Base-by-base conservation (phyloP, 2,329 filamentous ascomycete species). In the Acarospora socialis region DNA sequence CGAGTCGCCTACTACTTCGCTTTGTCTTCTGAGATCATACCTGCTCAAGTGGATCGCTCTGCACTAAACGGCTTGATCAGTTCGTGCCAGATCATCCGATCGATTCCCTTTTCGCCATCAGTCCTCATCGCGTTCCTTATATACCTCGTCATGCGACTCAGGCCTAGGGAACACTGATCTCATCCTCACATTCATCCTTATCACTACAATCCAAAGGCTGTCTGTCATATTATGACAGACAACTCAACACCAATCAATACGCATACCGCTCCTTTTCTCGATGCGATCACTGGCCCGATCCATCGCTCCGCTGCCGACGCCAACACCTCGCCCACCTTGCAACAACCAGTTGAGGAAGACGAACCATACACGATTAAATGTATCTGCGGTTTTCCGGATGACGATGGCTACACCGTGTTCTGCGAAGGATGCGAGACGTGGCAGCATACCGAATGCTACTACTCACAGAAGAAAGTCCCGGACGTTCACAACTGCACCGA, bases 371-470 rank as follows among this genome's bases (percentile, higher is more conserved):
- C 82, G 37, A 94, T 95, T 63, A 93, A 92, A 66, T 98, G 90
- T 70, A 92, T 95, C 47, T 98, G 90, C 61, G 76, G 76, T 54
- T 94, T 80, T 57, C 65, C 74, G 54, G 84, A 92, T 63, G 90
- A 98, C 66, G 90, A 98, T 65, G 90, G 90, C 58, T 87, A 82
- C 57, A 98, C 90, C 38, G 92, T 98, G 40, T 83, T 86, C 57
- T 98, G 90, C 66, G 90, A 95, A 54, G 73, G 68, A 37, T 98
- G 90, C 66, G 81, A 93, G 53, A 90, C 84, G 30, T 98, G 90
- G 90, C 90, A 98, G 59, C 90, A 98, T 58, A 92, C 93, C 48
- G 77, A 84, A 53, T 98, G 90, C 60, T 95, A 92, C 60, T 95
- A 95, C 54, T 81, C 46, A 70, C 73, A 51, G 69, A 75, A 54